Evolutionary conservation across 1,284 basidiomycete species (phyloP).

Genomic region (Ceratobasidium papillatum): DNA sequence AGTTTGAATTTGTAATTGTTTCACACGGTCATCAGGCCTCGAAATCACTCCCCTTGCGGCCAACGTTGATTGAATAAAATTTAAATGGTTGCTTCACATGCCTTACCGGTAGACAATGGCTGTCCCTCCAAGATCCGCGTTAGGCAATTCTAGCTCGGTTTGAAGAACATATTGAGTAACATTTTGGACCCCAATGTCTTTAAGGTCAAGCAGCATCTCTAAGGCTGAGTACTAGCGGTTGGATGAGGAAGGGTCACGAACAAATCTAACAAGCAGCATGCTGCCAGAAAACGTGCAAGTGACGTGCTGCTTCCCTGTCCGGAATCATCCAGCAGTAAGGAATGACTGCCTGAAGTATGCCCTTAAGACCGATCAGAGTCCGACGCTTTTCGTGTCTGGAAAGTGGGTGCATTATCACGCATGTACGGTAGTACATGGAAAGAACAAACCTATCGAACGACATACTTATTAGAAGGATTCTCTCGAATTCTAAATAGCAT

Average conservation of each 20-base stretch:
- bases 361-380: slow-evolving; percentile 2
- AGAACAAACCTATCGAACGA: no score
- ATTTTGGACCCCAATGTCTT: slow-evolving; percentile 11
- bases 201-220: not conserved
- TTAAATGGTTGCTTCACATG: not conserved
- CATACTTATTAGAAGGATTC: no score
- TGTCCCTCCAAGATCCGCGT: slow-evolving; percentile 1
- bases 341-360: not conserved
- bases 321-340: not conserved
- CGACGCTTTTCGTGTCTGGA: not conserved
- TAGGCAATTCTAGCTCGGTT: not conserved
- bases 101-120: slow-evolving; percentile 8
- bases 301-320: not conserved
- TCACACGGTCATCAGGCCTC: not conserved
- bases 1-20: not conserved
- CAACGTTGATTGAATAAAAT: not conserved
- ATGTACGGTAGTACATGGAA: no score
- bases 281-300: not conserved
- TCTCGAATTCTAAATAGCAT: no score
- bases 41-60: not conserved
- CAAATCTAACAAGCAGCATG: no score
- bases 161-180: not conserved
- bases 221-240: no score
- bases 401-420: no score
- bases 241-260: no score